Conservation (phyloP, 495 filamentous ascomycete species). For the Aspergillus asperescens region DNA sequence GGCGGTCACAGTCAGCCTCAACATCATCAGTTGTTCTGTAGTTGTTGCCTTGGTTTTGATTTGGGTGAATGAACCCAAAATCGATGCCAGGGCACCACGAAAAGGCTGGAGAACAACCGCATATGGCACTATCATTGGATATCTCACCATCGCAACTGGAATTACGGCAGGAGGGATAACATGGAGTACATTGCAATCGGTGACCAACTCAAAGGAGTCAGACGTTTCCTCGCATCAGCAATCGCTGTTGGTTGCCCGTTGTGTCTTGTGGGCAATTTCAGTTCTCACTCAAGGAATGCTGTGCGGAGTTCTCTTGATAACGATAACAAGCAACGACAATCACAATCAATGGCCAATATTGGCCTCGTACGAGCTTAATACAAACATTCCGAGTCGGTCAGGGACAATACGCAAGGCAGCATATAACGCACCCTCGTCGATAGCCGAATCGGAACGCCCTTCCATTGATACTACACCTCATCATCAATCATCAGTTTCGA, state of each 20-base stretch:
- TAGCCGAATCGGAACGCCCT: conserved; percentile 10
- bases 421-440: conserved; percentile 12
- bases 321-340: conserved; percentile 13
- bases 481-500: conserved; percentile 13
- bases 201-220: conserved; percentile 1
- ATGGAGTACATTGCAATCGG: conserved; percentile 17
- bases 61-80: conserved; percentile 21
- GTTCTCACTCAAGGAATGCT: conserved; percentile 32
- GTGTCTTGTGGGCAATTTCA: conserved; percentile 33
- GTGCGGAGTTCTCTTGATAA: conserved; percentile 28
- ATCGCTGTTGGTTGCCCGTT: conserved; percentile 26
- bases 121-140: conserved; percentile 22
- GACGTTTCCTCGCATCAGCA: conserved; percentile 1
- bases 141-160: conserved; percentile 29
- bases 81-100: conserved; percentile 10
- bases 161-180: conserved; percentile 30
- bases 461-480: conserved; percentile 11
- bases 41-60: conserved; percentile 26
- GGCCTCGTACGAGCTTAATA: conserved; percentile 28
- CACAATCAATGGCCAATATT: conserved; percentile 24
- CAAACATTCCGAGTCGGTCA: conserved; percentile 16
- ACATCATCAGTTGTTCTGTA: conserved; percentile 25
- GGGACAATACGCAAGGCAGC: conserved; percentile 6
- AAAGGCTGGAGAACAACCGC: conserved; percentile 19
- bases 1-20: conserved; percentile 25